These are phyloP conservation scores for Naganishia randhawae DNA, from an alignment of 768 basidiomycete species.

Conservation along the genomic window DNA sequence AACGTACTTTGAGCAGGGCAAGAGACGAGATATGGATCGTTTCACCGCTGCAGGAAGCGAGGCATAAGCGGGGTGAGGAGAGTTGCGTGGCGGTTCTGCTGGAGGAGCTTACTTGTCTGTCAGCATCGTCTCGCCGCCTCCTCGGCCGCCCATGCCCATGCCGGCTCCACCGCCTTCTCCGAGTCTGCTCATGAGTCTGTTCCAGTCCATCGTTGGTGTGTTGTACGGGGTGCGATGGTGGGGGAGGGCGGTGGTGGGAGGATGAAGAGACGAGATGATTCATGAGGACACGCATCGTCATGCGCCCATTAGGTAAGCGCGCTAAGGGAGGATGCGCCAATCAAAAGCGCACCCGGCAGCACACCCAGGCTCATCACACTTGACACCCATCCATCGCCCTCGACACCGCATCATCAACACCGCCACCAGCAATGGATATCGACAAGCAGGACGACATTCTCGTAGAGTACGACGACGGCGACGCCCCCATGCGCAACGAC, in stretches of 20 bases:
- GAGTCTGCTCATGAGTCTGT: conserved; percentile 25
- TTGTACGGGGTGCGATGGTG: neutral
- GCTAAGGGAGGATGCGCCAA: neutral
- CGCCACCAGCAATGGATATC: conserved; percentile 2
- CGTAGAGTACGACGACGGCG: conserved; percentile 14
- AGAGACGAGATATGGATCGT: conserved; percentile 91
- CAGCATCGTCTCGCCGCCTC: conserved; percentile 23
- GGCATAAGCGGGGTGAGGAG: neutral
- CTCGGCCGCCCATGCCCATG: conserved; percentile 33
- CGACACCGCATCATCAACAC: neutral
- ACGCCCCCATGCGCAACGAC: neutral
- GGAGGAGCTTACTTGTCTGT: conserved; percentile 29
- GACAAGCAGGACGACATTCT: conserved; percentile 12
- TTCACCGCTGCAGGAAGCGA: conserved; percentile 49
- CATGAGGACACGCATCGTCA: conserved; percentile 17
- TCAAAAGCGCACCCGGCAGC: neutral
- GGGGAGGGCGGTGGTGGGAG: neutral
- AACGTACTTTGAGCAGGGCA: conserved; percentile 83
- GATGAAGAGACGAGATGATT: neutral
- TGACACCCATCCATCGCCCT: neutral
- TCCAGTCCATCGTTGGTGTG: conserved; percentile 14
- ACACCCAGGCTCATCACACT: neutral
- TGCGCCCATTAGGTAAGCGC: conserved; percentile 3
- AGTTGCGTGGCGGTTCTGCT: too few relatives aligned
- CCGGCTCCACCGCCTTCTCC: conserved; percentile 30